Base-by-base conservation (phyloP, 2,329 filamentous ascomycete species). In the Microsporum ferrugineum region DNA sequence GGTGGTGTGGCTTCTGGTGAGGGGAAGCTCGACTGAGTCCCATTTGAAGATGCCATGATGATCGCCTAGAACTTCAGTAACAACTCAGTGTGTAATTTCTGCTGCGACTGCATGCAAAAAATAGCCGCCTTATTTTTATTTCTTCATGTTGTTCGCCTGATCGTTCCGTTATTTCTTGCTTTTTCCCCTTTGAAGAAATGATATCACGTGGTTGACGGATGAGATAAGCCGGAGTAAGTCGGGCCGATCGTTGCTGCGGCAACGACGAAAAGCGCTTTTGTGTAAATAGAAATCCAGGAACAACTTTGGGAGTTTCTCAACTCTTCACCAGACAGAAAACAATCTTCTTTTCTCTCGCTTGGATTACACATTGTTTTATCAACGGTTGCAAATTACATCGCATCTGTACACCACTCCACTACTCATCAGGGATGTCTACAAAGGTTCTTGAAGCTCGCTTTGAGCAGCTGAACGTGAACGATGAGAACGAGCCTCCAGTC, bases 391-490 rank as follows among this genome's bases (percentile, higher is more conserved):
- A 7, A n/a, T 34, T 7, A 27, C 29, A n/a, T n/a, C 14, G 10
- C 36, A 10, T 36, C 8, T 47, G 38, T 55, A 27, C 10, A 45
- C 17, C 27, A 34, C 17, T 45, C 2, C 12, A 29, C 36, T 43
- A n/a, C 47, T 14, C 23, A 2, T 33, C 23, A 12, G 85, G 56
- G 49, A 82, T 92, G 88, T 84, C 91, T 65, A 83, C 88, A 62
- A 84, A 88, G 68, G 85, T 84, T 58, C 80, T 97, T 55, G 92
- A 96, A 77, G 80, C 88, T 76, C 88, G 89, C 69, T 89, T 97
- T 71, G 91, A 96, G 84, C 87, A 86, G 75, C 84, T 96, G 77
- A 87, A 88, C 23, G 89, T 96, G 64, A 87, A 88, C 68, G 91
- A 96, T 71, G 91, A 96, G 76, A 95, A 92, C 71, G 87, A 89